phyloP scores from a whole-genome alignment of 2,329 filamentous ascomycete species.

The Talaromyces piceae region DNA sequence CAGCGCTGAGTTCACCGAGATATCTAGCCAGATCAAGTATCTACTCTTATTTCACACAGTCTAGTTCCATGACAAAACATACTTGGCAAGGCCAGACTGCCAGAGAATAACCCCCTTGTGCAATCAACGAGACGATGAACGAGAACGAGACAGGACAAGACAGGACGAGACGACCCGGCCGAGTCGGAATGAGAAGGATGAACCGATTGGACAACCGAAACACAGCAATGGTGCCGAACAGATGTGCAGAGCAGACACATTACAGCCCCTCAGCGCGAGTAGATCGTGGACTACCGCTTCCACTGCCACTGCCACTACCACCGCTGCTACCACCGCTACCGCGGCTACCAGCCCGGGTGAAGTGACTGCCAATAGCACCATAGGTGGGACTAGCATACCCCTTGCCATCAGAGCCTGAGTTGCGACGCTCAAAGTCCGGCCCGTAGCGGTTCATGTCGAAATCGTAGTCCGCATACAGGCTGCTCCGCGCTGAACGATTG shows the following conservation, averaged over 20 bases:
- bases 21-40: conserved; percentile 10
- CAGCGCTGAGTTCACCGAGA: conserved; percentile 5
- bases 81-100: not conserved
- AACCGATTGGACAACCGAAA: not conserved
- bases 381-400: conserved; percentile 29
- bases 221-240: not conserved
- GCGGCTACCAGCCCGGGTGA: conserved; percentile 38
- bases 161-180: not conserved
- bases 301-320: conserved; percentile 33
- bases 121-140: not conserved
- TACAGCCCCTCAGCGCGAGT: conserved; percentile 26
- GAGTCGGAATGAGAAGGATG: not conserved
- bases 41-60: not conserved
- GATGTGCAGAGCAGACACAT: conserved; percentile 3
- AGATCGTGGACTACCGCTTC: conserved; percentile 33
- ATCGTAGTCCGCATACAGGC: conserved; percentile 27
- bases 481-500: conserved; percentile 33
- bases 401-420: conserved; percentile 25
- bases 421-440: conserved; percentile 22
- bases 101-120: not conserved
- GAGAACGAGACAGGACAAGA: not conserved
- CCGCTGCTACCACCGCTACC: conserved; percentile 44
- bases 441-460: conserved; percentile 23
- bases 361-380: conserved; percentile 31
- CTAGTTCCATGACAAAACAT: not conserved